A percentile compares a stretch with the other conserved stretches of the same genome.
Evolutionary conservation across 805 yeast genomes (phyloP).

Genomic region (Nakazawaea ambrosiae): DNA sequence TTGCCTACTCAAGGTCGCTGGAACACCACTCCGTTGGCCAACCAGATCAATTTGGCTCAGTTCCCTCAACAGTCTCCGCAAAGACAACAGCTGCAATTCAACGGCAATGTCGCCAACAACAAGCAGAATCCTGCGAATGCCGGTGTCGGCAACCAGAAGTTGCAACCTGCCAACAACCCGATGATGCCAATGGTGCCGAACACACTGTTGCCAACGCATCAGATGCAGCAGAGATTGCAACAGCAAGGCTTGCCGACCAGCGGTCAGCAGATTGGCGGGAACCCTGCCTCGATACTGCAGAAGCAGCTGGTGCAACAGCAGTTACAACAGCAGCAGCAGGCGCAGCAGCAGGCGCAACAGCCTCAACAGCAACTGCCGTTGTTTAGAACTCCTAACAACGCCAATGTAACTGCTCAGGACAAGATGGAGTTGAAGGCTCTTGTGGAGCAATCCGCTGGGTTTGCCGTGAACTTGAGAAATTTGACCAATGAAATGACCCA

Average conservation of each 20-base stretch:
- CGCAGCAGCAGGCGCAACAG: slow-evolving; percentile 12
- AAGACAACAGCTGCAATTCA: slow-evolving; percentile 11
- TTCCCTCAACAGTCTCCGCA: slow-evolving; percentile 13
- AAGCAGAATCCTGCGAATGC: too few species aligned
- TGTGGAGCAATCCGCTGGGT: slow-evolving; percentile 60
- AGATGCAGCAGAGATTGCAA: slow-evolving; percentile 15
- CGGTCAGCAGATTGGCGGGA: slow-evolving; percentile 10
- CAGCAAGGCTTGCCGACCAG: slow-evolving; percentile 16
- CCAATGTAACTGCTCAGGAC: slow-evolving; percentile 48
- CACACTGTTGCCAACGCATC: slow-evolving; percentile 13
- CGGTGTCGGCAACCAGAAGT: too few species aligned
- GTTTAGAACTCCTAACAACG: slow-evolving; percentile 15
- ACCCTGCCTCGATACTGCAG: slow-evolving; percentile 11
- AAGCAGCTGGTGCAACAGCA: slow-evolving; percentile 10
- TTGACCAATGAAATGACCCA: slow-evolving; percentile 53
- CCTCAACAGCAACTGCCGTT: slow-evolving; percentile 13
- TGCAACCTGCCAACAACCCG: slow-evolving; percentile 16
- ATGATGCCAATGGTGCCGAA: slow-evolving; percentile 5
- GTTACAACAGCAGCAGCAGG: slow-evolving; percentile 12
- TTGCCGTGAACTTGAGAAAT: slow-evolving; percentile 61
- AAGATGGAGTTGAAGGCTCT: slow-evolving; percentile 54
- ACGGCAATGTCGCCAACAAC: slow-evolving; percentile 12
- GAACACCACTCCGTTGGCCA: slow-evolving; percentile 15
- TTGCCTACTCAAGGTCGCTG: slow-evolving; percentile 12
- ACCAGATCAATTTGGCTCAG: slow-evolving; percentile 12